phyloP scores from a whole-genome alignment of 2,329 filamentous ascomycete species.

The Aspergillus chevalieri region DNA sequence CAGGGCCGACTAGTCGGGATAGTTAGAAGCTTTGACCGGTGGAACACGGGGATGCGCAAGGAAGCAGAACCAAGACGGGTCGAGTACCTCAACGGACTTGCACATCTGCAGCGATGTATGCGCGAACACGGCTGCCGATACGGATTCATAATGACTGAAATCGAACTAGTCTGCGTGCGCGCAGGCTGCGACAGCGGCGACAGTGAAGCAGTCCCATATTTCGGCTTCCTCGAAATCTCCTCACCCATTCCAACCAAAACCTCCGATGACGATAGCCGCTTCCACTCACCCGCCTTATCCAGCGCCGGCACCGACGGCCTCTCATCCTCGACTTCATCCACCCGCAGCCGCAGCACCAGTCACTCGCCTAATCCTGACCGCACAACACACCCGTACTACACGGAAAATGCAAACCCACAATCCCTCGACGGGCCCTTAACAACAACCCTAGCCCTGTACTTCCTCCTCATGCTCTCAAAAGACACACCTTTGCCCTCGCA shows the following conservation, averaged over 20 bases:
- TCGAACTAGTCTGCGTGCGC: slow-evolving; percentile 85
- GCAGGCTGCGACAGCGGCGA: slow-evolving; percentile 58
- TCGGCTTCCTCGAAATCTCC: slow-evolving; percentile 78
- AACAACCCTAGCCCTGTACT: slow-evolving; percentile 56
- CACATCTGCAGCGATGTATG: slow-evolving; percentile 85
- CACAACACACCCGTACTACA: not conserved
- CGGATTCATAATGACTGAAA: slow-evolving; percentile 93
- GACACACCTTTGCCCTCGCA: slow-evolving; percentile 54
- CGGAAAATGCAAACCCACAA: not conserved
- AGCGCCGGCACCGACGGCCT: slow-evolving; percentile 16
- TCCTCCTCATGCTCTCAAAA: slow-evolving; percentile 60
- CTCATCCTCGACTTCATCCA: slow-evolving; percentile 17
- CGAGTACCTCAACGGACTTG: slow-evolving; percentile 78
- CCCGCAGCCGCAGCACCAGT: slow-evolving; percentile 7
- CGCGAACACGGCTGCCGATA: slow-evolving; percentile 89
- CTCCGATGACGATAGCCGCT: not conserved
- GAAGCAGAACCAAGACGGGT: slow-evolving; percentile 80
- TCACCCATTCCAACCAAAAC: slow-evolving; percentile 50
- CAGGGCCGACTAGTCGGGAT: slow-evolving; percentile 68
- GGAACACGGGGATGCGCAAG: slow-evolving; percentile 90
- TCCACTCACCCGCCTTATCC: slow-evolving; percentile 24
- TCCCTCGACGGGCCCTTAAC: slow-evolving; percentile 43
- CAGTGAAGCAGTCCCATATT: slow-evolving; percentile 59
- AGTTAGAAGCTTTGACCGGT: slow-evolving; percentile 86
- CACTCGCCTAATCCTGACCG: not conserved